phyloP scores from a whole-genome alignment of 441 rosid species.

The Pelargonium cotyledonis region DNA sequence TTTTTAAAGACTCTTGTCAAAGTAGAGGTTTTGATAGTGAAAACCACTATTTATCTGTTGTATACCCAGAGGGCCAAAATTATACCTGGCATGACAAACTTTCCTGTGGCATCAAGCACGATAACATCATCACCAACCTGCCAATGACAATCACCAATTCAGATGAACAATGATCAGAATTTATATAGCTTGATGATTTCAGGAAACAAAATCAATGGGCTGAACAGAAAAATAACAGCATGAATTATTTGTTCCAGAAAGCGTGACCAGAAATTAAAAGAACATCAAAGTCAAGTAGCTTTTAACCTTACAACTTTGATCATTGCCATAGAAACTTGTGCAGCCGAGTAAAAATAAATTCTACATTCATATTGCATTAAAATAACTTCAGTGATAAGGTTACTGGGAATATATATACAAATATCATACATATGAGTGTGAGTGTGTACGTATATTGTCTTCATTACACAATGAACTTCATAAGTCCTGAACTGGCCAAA shows the following conservation, averaged over 20 bases:
- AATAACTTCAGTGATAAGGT: neutral
- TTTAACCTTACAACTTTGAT: neutral
- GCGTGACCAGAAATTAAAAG: neutral
- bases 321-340: neutral
- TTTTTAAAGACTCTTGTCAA: neutral
- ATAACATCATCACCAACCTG: constrained; percentile 83
- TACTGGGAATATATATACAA: too few relatives aligned
- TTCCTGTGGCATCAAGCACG: constrained; percentile 83
- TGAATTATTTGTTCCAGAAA: neutral
- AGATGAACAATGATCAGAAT: neutral
- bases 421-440: too few relatives aligned
- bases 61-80: constrained; percentile 6
- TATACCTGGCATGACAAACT: constrained; percentile 91
- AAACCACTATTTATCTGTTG: neutral
- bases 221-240: neutral
- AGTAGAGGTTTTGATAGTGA: neutral
- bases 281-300: neutral
- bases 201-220: neutral
- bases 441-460: too few relatives aligned
- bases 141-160: constrained; percentile 15
- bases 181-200: neutral
- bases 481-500: neutral
- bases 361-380: too few relatives aligned
- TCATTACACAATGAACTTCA: neutral
- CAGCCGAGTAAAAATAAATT: neutral